A percentile compares a stretch with the other conserved stretches of the same genome.
Evolutionary conservation across 2,329 filamentous ascomycete species (phyloP).

Genomic region (Aspergillus transmontanensis): DNA sequence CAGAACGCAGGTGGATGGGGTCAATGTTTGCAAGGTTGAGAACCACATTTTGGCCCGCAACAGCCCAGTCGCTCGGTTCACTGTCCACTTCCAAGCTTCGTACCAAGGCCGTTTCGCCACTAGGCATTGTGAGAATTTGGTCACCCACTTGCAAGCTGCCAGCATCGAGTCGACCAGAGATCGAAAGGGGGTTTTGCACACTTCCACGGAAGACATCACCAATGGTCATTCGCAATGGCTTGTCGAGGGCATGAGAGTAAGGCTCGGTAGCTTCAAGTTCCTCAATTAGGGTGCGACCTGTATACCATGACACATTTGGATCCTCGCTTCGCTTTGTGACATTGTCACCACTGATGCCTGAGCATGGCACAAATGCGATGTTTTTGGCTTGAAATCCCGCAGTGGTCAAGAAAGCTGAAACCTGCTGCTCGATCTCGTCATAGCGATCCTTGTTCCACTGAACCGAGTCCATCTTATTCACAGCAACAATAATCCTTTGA

Average conservation of each 20-base stretch:
- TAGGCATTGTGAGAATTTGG: slow-evolving; percentile 75
- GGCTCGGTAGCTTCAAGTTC: slow-evolving; percentile 84
- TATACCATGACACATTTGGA: slow-evolving; percentile 73
- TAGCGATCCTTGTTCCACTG: slow-evolving; percentile 82
- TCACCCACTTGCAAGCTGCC: slow-evolving; percentile 86
- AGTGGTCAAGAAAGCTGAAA: slow-evolving; percentile 77
- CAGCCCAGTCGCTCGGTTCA: slow-evolving; percentile 78
- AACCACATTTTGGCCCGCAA: slow-evolving; percentile 85
- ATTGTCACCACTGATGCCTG: slow-evolving; percentile 86
- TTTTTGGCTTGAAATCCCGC: slow-evolving; percentile 83
- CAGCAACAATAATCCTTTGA: slow-evolving; percentile 80
- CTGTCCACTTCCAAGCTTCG: slow-evolving; percentile 79
- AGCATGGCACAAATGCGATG: slow-evolving; percentile 84
- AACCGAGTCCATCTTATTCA: slow-evolving; percentile 93
- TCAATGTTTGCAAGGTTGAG: slow-evolving; percentile 87
- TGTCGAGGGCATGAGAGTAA: slow-evolving; percentile 68
- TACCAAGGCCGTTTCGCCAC: slow-evolving; percentile 76
- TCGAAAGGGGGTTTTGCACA: slow-evolving; percentile 76
- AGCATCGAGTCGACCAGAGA: slow-evolving; percentile 82
- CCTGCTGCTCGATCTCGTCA: slow-evolving; percentile 79
- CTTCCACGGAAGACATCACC: slow-evolving; percentile 82
- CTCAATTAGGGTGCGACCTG: slow-evolving; percentile 74
- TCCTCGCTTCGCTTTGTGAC: slow-evolving; percentile 58
- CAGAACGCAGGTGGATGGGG: slow-evolving; percentile 75
- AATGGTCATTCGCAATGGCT: slow-evolving; percentile 83